Conservation (phyloP, 2,329 filamentous ascomycete genomes). For the Chaetomium olivaceum region DNA sequence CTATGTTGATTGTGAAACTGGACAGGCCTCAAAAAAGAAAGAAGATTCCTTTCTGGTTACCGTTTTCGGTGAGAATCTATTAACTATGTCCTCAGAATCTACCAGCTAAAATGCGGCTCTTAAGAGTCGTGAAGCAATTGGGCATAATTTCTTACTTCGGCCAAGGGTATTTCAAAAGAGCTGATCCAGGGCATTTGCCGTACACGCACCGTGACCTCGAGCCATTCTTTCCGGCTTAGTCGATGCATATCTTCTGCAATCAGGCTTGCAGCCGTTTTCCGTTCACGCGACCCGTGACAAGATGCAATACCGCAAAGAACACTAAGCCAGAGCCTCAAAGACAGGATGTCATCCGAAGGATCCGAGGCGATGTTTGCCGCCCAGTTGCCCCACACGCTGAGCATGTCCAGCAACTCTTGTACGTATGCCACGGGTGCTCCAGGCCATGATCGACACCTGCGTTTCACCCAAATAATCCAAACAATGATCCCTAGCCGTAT, state of each 20-base stretch:
- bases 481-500: constrained; percentile 1
- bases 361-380: background rate
- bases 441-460: constrained; percentile 5
- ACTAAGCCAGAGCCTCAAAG: constrained; percentile 5
- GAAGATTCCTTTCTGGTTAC: background rate
- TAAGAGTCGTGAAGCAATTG: background rate
- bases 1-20: background rate
- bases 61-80: background rate
- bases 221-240: constrained; percentile 2
- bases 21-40: background rate
- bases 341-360: background rate
- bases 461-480: constrained; percentile 9
- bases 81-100: background rate
- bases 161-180: constrained; percentile 1
- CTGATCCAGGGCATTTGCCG: constrained; percentile 8
- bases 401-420: background rate
- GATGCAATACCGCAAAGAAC: constrained; percentile 4
- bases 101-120: background rate
- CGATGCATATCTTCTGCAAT: constrained; percentile 4
- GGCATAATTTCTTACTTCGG: background rate
- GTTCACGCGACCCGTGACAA: background rate
- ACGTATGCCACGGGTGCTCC: constrained; percentile 1
- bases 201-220: background rate
- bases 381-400: background rate
- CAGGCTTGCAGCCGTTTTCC: background rate